Percentiles rank a stretch among this genome's conserved stretches.
These are phyloP conservation scores for Graphilbum ipis-grandicollis DNA, from an alignment of 2,329 filamentous ascomycete genomes.

Conservation along the genomic window DNA sequence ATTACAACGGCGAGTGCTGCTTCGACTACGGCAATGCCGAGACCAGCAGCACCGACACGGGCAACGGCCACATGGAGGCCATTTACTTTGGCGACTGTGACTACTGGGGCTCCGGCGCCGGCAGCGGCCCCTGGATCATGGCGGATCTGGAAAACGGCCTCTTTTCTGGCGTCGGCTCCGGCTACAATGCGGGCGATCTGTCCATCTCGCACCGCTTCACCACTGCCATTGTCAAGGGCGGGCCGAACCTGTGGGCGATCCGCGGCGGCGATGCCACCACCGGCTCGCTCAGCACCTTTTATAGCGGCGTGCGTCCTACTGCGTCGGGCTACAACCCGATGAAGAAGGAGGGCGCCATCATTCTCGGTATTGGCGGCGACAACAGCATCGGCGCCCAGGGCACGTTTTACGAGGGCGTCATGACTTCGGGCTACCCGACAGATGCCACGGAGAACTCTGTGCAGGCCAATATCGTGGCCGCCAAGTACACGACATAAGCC, in stretches of 20 bases:
- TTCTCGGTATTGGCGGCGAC: slow-evolving; percentile 55
- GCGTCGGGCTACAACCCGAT: slow-evolving; percentile 40
- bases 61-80: slow-evolving; percentile 51
- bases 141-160: slow-evolving; percentile 51
- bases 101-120: slow-evolving; percentile 36
- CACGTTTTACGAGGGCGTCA: slow-evolving; percentile 48
- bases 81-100: slow-evolving; percentile 44
- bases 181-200: slow-evolving; percentile 32
- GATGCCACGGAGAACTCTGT: slow-evolving; percentile 40
- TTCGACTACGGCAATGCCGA: slow-evolving; percentile 43
- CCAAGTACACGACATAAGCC: slow-evolving; percentile 37
- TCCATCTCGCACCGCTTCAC: slow-evolving; percentile 37
- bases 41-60: slow-evolving; percentile 31
- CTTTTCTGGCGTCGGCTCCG: slow-evolving; percentile 33
- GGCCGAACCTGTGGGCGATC: slow-evolving; percentile 38
- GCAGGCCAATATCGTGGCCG: slow-evolving; percentile 42
- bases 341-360: slow-evolving; percentile 46
- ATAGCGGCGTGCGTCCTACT: slow-evolving; percentile 34
- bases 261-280: slow-evolving; percentile 38
- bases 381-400: slow-evolving; percentile 42
- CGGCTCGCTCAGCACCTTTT: slow-evolving; percentile 39
- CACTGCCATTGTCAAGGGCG: slow-evolving; percentile 38
- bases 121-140: slow-evolving; percentile 49
- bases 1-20: slow-evolving; percentile 39
- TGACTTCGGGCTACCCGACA: slow-evolving; percentile 43